Base-by-base conservation (phyloP, 345 rosid genomes). In the Citrus glauca region DNA sequence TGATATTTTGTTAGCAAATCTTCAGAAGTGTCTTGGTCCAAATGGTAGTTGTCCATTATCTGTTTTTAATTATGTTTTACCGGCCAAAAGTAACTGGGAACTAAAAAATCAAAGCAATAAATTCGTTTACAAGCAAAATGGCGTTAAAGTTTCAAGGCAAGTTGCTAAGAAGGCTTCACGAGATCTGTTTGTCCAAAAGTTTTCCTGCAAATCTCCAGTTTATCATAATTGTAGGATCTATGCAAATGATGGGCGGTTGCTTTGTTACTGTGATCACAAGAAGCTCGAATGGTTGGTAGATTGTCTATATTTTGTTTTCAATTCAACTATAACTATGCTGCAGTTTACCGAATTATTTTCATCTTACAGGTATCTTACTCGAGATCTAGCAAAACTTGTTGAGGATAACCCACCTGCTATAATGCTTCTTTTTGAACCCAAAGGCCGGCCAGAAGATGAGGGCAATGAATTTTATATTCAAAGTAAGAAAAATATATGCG, bases 381-480 rank as follows among this genome's bases (percentile, higher is more conserved):
- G 98, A 69, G 90, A 87, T 69, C 90, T 96, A 30, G 99, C 98
- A 9, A 92, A 94, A 82, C 89, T 91, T 72, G 85, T 92, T 75
- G 98, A 92, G 53, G 91, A 92, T 28, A 79, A 86, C 25, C 98
- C 99, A 32, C 97, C 93, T 70, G 94, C 97, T 55, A 94, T 96
- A 82, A 94, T 87, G 90, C 98, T 94, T 77, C 86, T 90, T 72
- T 96, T 96, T 75, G 98, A 96, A 77, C 99, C 98, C 1, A 96
- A 96, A 86, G 99, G 98, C 17, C 97, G 93, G 66, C 99, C 98
- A 6, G 99, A 96, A 84, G 98, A 96, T 85, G 98, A 96, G 84
- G 98, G 82, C 63, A 96, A 94, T 87, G 99, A 90, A 57, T 96
- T 96, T 82, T 96, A 96, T 80, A 94, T 92, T 66, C 99, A 92